A percentile compares a stretch with the other conserved stretches of the same genome.
These are phyloP conservation scores for Trypanosoma avium DNA, from an alignment of 208 protist genomes.

Conservation along the genomic window DNA sequence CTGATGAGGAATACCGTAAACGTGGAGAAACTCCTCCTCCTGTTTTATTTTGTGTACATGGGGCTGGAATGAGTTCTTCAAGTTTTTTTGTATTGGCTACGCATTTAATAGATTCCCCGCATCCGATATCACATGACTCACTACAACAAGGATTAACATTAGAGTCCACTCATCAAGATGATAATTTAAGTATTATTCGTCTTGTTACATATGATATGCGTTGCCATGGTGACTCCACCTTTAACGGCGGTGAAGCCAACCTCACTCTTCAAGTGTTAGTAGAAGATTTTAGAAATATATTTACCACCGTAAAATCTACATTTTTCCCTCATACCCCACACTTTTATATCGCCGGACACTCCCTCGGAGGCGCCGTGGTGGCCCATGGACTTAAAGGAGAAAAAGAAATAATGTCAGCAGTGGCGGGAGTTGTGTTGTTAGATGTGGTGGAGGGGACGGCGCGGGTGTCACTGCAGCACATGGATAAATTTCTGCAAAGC, in stretches of 20 bases:
- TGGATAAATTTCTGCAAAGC: slow-evolving; percentile 70
- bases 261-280: slow-evolving; percentile 67
- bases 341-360: slow-evolving; percentile 84
- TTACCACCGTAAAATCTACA: slow-evolving; percentile 36
- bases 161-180: neutral
- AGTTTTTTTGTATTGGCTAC: slow-evolving; percentile 62
- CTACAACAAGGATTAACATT: too few relatives aligned
- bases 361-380: slow-evolving; percentile 84
- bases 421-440: slow-evolving; percentile 76
- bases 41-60: slow-evolving; percentile 89
- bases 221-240: slow-evolving; percentile 85
- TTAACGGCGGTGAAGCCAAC: slow-evolving; percentile 51
- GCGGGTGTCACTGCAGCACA: slow-evolving; percentile 72
- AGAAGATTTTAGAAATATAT: slow-evolving; percentile 57
- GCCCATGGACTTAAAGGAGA: slow-evolving; percentile 36
- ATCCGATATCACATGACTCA: too few relatives aligned
- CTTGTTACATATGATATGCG: slow-evolving; percentile 85
- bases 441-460: slow-evolving; percentile 93
- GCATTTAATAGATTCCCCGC: slow-evolving; percentile 30
- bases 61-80: slow-evolving; percentile 83
- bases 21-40: slow-evolving; percentile 27
- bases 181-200: slow-evolving; percentile 14
- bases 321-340: slow-evolving; percentile 38
- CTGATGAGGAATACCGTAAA: slow-evolving; percentile 11
- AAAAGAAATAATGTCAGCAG: slow-evolving; percentile 25